phyloP scores from a whole-genome alignment of 23 red algal species.

The Cyanidioschyzon merolae region DNA sequence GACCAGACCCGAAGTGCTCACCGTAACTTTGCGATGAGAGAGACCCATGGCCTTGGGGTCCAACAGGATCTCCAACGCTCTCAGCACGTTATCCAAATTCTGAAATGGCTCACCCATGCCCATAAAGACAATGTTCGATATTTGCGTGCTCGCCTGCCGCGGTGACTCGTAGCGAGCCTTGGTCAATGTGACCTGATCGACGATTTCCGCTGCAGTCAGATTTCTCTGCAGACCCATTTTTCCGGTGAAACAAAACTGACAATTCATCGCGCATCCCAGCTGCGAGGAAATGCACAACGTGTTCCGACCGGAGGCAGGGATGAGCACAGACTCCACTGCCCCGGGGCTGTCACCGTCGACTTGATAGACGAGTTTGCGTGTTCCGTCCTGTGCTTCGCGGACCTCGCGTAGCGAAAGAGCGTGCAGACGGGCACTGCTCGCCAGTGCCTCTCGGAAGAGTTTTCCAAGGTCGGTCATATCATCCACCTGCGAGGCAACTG shows the following conservation, averaged over 20 bases:
- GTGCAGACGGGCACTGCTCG: constrained; percentile 26
- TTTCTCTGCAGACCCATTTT: constrained; percentile 52
- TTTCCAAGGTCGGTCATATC: constrained; percentile 76
- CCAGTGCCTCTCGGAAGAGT: constrained; percentile 42
- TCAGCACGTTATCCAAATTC: constrained; percentile 73
- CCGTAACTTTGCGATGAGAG: constrained; percentile 87
- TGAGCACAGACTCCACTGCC: constrained; percentile 71
- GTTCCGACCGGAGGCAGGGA: constrained; percentile 56
- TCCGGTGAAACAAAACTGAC: constrained; percentile 93
- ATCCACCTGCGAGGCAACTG: constrained; percentile 41
- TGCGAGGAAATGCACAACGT: constrained; percentile 80
- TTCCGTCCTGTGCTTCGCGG: constrained; percentile 63
- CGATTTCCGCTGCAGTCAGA: constrained; percentile 68
- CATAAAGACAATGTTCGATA: constrained; percentile 90
- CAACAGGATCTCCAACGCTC: constrained; percentile 53
- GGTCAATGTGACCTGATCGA: constrained; percentile 76
- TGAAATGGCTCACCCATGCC: constrained; percentile 84
- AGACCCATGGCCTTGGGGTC: constrained; percentile 52
- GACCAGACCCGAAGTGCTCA: constrained; percentile 82
- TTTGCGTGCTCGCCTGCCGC: constrained; percentile 13
- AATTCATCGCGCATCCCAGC: constrained; percentile 80
- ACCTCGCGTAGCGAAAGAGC: constrained; percentile 39
- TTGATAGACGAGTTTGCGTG: constrained; percentile 59
- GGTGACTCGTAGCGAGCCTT: constrained; percentile 43
- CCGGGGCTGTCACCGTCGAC: constrained; percentile 19